These are phyloP conservation scores for Nadsonia commutata DNA, from an alignment of 1,139 yeast genomes.

Conservation along the genomic window DNA sequence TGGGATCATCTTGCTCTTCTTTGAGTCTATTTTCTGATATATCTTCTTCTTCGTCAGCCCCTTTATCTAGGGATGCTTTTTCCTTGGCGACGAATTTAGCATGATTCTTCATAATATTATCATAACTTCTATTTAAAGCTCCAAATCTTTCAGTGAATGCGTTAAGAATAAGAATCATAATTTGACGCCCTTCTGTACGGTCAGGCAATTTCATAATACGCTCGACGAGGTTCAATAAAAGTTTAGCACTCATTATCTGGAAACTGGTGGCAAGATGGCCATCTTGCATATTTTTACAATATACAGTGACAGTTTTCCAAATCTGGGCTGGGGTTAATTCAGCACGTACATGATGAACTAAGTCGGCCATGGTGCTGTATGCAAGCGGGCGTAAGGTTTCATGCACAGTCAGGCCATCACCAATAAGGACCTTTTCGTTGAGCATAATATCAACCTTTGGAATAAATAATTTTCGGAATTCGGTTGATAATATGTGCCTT, in stretches of 20 bases:
- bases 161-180: slow-evolving; percentile 51
- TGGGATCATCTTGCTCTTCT: slow-evolving; percentile 6
- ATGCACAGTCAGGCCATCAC: slow-evolving; percentile 82
- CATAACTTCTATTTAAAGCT: slow-evolving; percentile 57
- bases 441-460: slow-evolving; percentile 76
- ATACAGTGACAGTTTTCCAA: slow-evolving; percentile 75
- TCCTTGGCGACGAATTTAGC: slow-evolving; percentile 7
- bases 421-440: slow-evolving; percentile 77
- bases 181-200: slow-evolving; percentile 72
- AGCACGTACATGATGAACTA: slow-evolving; percentile 80
- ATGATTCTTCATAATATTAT: slow-evolving; percentile 52
- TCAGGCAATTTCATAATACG: slow-evolving; percentile 73
- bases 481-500: slow-evolving; percentile 82
- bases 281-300: slow-evolving; percentile 71
- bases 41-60: slow-evolving; percentile 3
- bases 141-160: slow-evolving; percentile 77
- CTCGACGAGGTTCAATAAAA: slow-evolving; percentile 76
- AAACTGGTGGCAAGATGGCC: slow-evolving; percentile 75
- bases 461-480: slow-evolving; percentile 65
- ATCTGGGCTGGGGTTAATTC: slow-evolving; percentile 75
- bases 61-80: slow-evolving; percentile 6
- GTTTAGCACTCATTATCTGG: slow-evolving; percentile 93
- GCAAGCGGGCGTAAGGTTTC: slow-evolving; percentile 84
- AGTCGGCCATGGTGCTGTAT: slow-evolving; percentile 90
- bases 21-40: not conserved